Base-by-base conservation (phyloP, 306 rosid genomes). In the Macrotyloma uniflorum region DNA sequence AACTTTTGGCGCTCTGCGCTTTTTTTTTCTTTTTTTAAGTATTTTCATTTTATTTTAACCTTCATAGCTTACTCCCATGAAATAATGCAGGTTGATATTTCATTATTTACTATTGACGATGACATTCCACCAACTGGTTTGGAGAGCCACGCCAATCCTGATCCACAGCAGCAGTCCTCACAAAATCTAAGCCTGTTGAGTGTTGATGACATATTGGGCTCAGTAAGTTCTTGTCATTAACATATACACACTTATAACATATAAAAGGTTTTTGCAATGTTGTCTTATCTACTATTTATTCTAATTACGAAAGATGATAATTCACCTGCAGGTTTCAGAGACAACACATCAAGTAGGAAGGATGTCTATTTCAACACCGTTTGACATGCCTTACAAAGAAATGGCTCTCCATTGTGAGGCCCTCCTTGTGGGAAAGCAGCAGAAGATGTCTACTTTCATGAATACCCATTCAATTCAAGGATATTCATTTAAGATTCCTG, bases 361-460 rank as follows among this genome's bases (percentile, higher is more conserved):
- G 71, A n/a, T 53, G n/a, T 93, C 96, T 45, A 51, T 82, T 70
- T 88, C 96, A 53, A 78, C 88, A 54, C 77, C 94, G 15, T 74
- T 80, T 68, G 77, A 91, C 80, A 91, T 87, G 96, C 88, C 94
- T 63, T 93, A 93, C 40, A 86, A 77, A 78, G 94, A 93, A 88
- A 93, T 93, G 91, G 96, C 96, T 77, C 86, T 87, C 67, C 90
- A 90, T 35, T 93, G 98, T 75, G 96, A 91, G 80, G 85, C 91
- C 78, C 93, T 93, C 47, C 83, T 83, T 32, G 78, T 64, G 74
- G 98, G 91, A 78, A 93, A 93, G 85, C 91, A 93, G 82, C 79
- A 87, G 83, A 91, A 85, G 85, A 54, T 91, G 82, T 87, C 91
- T 63, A 67, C 81, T 59, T 91, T 93, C 84, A 81, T 89, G 84